These are phyloP conservation scores for Sclerospora graminicola DNA, from an alignment of 352 stramenopile species.

Conservation along the genomic window DNA sequence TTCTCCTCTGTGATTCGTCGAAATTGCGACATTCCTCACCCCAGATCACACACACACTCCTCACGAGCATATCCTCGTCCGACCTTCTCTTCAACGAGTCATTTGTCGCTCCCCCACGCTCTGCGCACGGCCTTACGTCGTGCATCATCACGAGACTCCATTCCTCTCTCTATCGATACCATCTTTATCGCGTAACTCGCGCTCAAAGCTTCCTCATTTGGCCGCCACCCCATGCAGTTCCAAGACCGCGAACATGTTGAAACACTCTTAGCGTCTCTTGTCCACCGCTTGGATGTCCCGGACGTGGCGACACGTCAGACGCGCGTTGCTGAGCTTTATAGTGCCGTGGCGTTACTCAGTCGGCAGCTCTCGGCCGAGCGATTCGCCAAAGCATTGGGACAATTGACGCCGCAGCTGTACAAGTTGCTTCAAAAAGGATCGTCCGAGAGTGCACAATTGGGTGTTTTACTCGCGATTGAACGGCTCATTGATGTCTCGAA, in stretches of 20 bases:
- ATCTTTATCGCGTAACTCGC: no score
- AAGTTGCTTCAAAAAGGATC: conserved; percentile 44
- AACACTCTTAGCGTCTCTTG: conserved; percentile 37
- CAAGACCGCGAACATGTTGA: conserved; percentile 64
- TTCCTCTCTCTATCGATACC: no score
- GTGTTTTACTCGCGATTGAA: conserved; percentile 65
- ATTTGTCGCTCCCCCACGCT: no score
- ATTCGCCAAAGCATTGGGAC: conserved; percentile 65
- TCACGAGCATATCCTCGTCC: no score
- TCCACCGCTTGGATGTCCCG: conserved; percentile 42
- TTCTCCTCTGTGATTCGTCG: no score
- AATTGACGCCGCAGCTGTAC: conserved; percentile 70
- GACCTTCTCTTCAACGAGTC: no score
- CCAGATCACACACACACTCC: no score
- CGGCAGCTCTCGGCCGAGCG: conserved; percentile 70
- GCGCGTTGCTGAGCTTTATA: conserved; percentile 47
- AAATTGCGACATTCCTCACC: no score
- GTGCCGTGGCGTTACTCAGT: conserved; percentile 49
- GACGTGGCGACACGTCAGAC: conserved; percentile 25
- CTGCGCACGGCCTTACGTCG: no score
- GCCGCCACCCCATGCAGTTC: conserved; percentile 20
- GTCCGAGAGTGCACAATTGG: conserved; percentile 57
- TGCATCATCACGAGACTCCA: no score
- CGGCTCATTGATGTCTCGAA: conserved; percentile 71
- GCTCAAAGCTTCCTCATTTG: no score